Conservation (phyloP, 1,139 yeast genomes). For the Scheffersomyces segobiensis region DNA sequence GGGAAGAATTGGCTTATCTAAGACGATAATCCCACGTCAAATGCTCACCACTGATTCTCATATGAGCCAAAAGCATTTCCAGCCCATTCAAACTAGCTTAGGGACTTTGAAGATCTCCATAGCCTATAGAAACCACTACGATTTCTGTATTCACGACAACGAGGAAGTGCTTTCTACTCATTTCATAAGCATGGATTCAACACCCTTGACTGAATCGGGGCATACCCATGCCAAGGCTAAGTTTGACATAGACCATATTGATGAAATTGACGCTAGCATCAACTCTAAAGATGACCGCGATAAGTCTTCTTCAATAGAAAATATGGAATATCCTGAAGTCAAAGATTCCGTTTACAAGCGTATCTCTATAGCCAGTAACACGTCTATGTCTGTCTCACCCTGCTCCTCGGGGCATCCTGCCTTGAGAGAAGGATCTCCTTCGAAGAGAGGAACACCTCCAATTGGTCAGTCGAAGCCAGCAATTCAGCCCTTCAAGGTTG, state of each 20-base stretch:
- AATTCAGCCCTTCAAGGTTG: constrained; percentile 62
- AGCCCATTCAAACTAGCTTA: constrained; percentile 69
- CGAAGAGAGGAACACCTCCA: constrained; percentile 19
- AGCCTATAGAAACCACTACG: constrained; percentile 71
- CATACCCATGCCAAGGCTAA: background rate
- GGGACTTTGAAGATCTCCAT: constrained; percentile 77
- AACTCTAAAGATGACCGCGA: background rate
- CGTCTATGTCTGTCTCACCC: constrained; percentile 34
- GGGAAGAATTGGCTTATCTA: constrained; percentile 83
- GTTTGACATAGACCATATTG: background rate
- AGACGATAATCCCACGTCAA: constrained; percentile 54
- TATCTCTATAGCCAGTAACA: constrained; percentile 13
- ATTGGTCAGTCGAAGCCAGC: constrained; percentile 27
- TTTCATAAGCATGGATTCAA: constrained; percentile 48
- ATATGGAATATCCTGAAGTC: background rate
- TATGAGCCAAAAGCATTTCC: constrained; percentile 59
- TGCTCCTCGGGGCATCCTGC: constrained; percentile 18
- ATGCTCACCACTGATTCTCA: constrained; percentile 49
- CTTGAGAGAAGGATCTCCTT: constrained; percentile 5
- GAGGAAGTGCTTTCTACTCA: constrained; percentile 65
- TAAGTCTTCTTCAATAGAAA: background rate
- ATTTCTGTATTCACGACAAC: constrained; percentile 66
- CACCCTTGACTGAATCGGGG: background rate
- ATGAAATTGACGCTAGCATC: background rate
- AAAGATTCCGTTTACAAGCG: constrained; percentile 8